phyloP scores from a whole-genome alignment of 441 rosid genomes.

The Mallotus japonicus region DNA sequence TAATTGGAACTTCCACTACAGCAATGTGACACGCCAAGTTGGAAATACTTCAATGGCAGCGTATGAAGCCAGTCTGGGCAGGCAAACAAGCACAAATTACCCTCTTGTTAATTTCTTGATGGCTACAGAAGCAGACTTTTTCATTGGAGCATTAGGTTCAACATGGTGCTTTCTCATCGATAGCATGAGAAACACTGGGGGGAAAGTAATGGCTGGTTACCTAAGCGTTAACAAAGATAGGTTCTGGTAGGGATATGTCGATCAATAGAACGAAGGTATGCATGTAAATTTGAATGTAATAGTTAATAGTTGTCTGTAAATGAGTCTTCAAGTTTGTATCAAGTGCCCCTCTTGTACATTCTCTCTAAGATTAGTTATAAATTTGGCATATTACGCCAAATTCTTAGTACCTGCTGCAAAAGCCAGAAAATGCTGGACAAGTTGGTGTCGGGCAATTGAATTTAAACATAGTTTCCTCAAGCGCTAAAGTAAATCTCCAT shows the following conservation, averaged over 20 bases:
- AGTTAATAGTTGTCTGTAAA: slow-evolving; percentile 3
- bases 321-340: neutral
- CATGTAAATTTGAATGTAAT: neutral
- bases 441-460: neutral
- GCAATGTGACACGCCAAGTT: slow-evolving; percentile 70
- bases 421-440: neutral
- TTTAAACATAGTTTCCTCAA: neutral
- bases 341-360: neutral
- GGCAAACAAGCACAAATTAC: slow-evolving; percentile 85
- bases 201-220: slow-evolving; percentile 93
- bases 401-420: too few relatives aligned
- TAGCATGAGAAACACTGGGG: slow-evolving; percentile 94
- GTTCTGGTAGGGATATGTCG: slow-evolving; percentile 58
- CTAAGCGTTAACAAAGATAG: slow-evolving; percentile 88
- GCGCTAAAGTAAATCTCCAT: neutral
- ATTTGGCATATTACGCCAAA: neutral
- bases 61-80: slow-evolving; percentile 86
- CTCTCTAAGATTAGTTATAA: neutral
- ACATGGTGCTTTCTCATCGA: slow-evolving; percentile 97
- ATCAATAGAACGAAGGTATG: neutral
- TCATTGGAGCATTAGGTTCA: slow-evolving; percentile 90
- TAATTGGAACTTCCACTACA: slow-evolving; percentile 78
- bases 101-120: slow-evolving; percentile 91
- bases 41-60: slow-evolving; percentile 76
- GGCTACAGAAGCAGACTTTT: slow-evolving; percentile 86